phyloP scores from a whole-genome alignment of 192 early-diverging fungal genomes.

The Rhizoclosmatium sp. region DNA sequence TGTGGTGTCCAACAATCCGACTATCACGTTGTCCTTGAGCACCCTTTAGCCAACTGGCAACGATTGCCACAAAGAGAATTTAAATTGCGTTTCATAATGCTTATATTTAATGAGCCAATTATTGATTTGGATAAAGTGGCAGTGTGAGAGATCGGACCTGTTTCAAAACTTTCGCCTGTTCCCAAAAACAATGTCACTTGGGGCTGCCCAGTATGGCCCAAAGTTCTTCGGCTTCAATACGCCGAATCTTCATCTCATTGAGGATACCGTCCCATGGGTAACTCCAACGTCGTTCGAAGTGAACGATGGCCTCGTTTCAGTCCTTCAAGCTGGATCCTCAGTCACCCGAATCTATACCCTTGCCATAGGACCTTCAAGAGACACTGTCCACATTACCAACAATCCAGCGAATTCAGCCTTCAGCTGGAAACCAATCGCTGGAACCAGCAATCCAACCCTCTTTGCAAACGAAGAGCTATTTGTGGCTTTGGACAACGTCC shows the following conservation, averaged over 20 bases:
- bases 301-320: constrained; percentile 15
- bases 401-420: too few relatives aligned
- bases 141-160: too few relatives aligned
- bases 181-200: too few relatives aligned
- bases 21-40: too few relatives aligned
- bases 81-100: too few relatives aligned
- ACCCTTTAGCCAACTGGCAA: too few relatives aligned
- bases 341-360: constrained; percentile 23
- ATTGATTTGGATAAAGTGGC: too few relatives aligned
- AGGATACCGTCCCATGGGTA: constrained; percentile 23
- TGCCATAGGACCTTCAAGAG: background rate
- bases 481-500: constrained; percentile 48
- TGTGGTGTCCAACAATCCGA: too few relatives aligned
- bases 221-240: constrained; percentile 51
- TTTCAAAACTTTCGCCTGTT: too few relatives aligned
- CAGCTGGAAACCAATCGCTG: constrained; percentile 19
- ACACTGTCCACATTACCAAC: too few relatives aligned
- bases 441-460: background rate
- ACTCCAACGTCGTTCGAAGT: constrained; percentile 21
- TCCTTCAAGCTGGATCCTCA: constrained; percentile 21
- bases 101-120: too few relatives aligned
- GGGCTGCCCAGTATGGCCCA: background rate
- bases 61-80: too few relatives aligned
- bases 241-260: constrained; percentile 52
- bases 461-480: constrained; percentile 46